Conservation (phyloP, 768 basidiomycete species). For the Mrakia hoshinonis region DNA sequence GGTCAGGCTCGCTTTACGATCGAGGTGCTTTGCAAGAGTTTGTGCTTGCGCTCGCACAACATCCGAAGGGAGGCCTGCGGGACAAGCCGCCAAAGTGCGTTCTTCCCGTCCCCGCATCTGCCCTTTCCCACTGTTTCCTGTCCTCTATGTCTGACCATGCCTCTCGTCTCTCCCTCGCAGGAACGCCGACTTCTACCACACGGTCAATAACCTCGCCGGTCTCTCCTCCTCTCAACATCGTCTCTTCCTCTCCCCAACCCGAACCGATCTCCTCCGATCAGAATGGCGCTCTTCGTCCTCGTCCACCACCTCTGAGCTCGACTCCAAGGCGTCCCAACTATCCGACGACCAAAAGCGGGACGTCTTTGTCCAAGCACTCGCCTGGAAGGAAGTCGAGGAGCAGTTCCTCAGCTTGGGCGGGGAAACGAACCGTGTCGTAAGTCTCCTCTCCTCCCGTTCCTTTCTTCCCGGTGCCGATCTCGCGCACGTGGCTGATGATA, state of each 20-base stretch:
- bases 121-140: background rate
- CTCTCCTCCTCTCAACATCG: constrained; percentile 80
- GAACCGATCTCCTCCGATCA: constrained; percentile 40
- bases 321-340: constrained; percentile 15
- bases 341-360: constrained; percentile 31
- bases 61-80: constrained; percentile 71
- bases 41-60: constrained; percentile 75
- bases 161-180: constrained; percentile 42
- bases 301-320: background rate
- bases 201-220: constrained; percentile 83
- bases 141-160: too few relatives aligned
- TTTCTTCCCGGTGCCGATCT: constrained; percentile 31
- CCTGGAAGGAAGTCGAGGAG: constrained; percentile 24
- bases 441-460: constrained; percentile 28
- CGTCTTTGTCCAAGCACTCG: constrained; percentile 30
- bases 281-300: constrained; percentile 42
- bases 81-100: constrained; percentile 92
- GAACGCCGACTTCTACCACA: constrained; percentile 89
- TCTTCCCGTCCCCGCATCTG: background rate
- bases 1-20: background rate
- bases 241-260: constrained; percentile 48
- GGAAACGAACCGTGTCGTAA: constrained; percentile 36
- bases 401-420: constrained; percentile 44
- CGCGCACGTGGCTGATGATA: background rate
- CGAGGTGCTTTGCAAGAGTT: constrained; percentile 72